phyloP scores from a whole-genome alignment of 495 filamentous ascomycete species.

The Filosporella fistucella region DNA sequence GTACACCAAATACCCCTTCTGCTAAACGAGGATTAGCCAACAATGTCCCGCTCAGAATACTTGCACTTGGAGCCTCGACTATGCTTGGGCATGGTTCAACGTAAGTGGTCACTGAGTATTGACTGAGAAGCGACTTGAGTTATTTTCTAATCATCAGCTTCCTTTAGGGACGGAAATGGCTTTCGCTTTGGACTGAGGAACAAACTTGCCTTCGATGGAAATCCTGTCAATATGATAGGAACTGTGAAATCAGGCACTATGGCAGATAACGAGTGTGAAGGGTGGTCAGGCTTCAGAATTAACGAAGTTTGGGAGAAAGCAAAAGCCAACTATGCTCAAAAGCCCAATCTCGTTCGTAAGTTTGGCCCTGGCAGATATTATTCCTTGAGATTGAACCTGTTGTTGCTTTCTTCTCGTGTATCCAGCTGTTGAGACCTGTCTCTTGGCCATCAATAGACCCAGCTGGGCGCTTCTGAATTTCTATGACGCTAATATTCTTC shows the following conservation, averaged over 20 bases:
- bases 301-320: conserved; percentile 36
- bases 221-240: conserved; percentile 47
- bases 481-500: too few species aligned
- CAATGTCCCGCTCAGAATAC: conserved; percentile 32
- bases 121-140: too few species aligned
- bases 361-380: conserved; percentile 49
- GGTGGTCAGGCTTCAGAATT: conserved; percentile 42
- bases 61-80: conserved; percentile 54
- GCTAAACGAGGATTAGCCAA: neutral
- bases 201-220: conserved; percentile 24
- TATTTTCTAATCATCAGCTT: too few species aligned
- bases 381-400: conserved; percentile 10
- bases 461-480: too few species aligned
- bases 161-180: conserved; percentile 35
- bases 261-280: conserved; percentile 48
- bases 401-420: neutral
- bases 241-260: conserved; percentile 39
- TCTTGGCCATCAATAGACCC: too few species aligned
- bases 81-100: conserved; percentile 38
- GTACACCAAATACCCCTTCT: too few species aligned
- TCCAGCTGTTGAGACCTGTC: too few species aligned
- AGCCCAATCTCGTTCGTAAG: conserved; percentile 46
- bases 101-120: too few species aligned
- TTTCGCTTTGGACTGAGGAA: conserved; percentile 29
- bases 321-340: conserved; percentile 23